Evolutionary conservation across 805 yeast genomes (phyloP).

Genomic region (Candida pini): DNA sequence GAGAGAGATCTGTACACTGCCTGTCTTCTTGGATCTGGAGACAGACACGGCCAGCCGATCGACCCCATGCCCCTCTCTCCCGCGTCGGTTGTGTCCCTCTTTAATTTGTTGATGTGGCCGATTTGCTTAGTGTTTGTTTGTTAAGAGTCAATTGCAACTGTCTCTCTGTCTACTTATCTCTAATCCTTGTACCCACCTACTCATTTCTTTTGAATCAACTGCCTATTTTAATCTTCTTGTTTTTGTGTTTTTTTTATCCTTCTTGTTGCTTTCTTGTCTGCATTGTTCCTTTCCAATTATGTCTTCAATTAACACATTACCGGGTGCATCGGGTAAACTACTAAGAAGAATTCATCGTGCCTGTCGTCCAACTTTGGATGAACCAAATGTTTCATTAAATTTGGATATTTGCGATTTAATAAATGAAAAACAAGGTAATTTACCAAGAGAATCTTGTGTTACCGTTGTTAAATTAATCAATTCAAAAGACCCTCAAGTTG

Average conservation of each 20-base stretch:
- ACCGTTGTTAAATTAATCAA: slow-evolving; percentile 79
- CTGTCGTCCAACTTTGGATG: slow-evolving; percentile 72
- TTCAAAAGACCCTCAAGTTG: slow-evolving; percentile 76
- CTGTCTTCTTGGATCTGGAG: too few relatives aligned
- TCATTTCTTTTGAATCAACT: background rate
- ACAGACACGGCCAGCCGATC: too few relatives aligned
- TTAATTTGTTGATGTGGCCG: too few relatives aligned
- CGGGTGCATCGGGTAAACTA: slow-evolving; percentile 32
- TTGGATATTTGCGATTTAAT: slow-evolving; percentile 90
- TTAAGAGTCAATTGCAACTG: too few relatives aligned
- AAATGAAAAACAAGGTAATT: slow-evolving; percentile 84
- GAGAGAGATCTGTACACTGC: too few relatives aligned
- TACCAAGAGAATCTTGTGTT: slow-evolving; percentile 89
- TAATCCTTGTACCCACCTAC: too few relatives aligned
- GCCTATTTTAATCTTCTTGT: background rate
- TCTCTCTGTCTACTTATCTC: too few relatives aligned
- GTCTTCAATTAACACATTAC: slow-evolving; percentile 28
- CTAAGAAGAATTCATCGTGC: slow-evolving; percentile 54
- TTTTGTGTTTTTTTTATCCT: background rate
- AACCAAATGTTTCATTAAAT: slow-evolving; percentile 85
- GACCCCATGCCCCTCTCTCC: too few relatives aligned
- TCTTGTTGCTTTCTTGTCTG: too few relatives aligned
- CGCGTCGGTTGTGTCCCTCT: too few relatives aligned
- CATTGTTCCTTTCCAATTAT: slow-evolving; percentile 6
- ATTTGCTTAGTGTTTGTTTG: too few relatives aligned